Evolutionary conservation across 768 basidiomycete genomes (phyloP).

Genomic region (Lactarius deliciosus): DNA sequence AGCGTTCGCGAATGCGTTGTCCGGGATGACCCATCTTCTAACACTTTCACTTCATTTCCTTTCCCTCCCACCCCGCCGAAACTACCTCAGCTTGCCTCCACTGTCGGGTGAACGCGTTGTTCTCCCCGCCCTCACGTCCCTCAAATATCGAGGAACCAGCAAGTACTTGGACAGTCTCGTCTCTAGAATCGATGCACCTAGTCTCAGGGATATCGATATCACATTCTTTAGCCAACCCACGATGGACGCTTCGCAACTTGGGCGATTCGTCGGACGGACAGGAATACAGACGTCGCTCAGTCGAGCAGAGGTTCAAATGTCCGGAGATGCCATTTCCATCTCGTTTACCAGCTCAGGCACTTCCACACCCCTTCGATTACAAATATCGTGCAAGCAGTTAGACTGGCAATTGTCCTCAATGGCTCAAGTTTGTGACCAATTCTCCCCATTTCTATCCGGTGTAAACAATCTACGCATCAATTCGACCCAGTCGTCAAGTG

Average conservation of each 20-base stretch:
- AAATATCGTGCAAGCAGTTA: not conserved
- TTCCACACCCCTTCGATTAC: not conserved
- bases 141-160: not conserved
- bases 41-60: not conserved
- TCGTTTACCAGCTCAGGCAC: accelerated
- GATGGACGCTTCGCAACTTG: not conserved
- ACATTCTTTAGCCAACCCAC: not conserved
- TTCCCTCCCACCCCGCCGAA: not conserved
- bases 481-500: not conserved
- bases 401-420: not conserved
- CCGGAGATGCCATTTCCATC: not conserved
- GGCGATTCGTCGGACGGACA: not conserved
- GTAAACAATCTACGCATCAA: not conserved
- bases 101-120: not conserved
- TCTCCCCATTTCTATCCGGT: not conserved
- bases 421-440: not conserved
- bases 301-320: not conserved
- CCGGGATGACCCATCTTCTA: not conserved
- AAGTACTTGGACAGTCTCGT: not conserved
- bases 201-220: not conserved
- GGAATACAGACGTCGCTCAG: no score
- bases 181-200: not conserved
- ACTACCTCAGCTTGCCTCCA: not conserved
- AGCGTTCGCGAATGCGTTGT: not conserved
- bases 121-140: not conserved